Percentiles rank a stretch among this genome's conserved stretches.
These are phyloP conservation scores for Elsinoe arachidis DNA, from an alignment of 2,329 filamentous ascomycete species.

Conservation along the genomic window DNA sequence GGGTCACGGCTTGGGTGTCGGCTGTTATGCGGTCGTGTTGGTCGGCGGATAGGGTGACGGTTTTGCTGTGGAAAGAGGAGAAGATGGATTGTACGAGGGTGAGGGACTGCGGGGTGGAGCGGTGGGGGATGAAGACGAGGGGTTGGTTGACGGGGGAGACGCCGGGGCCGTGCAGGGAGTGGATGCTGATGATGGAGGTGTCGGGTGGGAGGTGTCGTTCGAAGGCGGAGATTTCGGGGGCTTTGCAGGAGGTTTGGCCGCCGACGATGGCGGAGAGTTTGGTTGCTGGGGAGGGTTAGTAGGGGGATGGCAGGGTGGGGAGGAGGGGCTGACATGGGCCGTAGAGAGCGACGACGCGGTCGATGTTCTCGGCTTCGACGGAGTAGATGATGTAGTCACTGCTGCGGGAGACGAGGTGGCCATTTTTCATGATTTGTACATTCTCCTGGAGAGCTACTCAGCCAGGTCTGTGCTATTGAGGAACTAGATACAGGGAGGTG, in stretches of 20 bases:
- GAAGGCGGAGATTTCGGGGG: conserved; percentile 88
- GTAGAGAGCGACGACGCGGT: conserved; percentile 75
- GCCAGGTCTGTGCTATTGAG: conserved; percentile 26
- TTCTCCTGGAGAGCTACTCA: conserved; percentile 54
- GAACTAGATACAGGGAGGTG: conserved; percentile 33
- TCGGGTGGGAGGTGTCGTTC: conserved; percentile 79
- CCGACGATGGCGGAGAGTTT: conserved; percentile 93
- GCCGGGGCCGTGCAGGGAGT: conserved; percentile 88
- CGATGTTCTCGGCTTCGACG: conserved; percentile 88
- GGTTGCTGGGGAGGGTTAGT: conserved; percentile 54
- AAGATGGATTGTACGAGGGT: conserved; percentile 73
- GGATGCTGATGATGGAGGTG: conserved; percentile 88
- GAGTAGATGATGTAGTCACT: conserved; percentile 99
- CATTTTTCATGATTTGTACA: conserved; percentile 84
- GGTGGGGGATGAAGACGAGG: conserved; percentile 87
- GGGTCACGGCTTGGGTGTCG: conserved; percentile 95
- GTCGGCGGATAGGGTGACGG: conserved; percentile 76
- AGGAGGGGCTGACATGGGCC: conserved; percentile 67
- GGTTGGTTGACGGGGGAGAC: conserved; percentile 85
- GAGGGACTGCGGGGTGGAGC: conserved; percentile 68
- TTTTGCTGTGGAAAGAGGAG: conserved; percentile 72
- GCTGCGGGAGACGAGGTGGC: conserved; percentile 86
- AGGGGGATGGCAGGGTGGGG: neutral
- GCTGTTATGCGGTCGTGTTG: conserved; percentile 96
- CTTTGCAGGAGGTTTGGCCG: conserved; percentile 96